Evolutionary conservation across 345 rosid species (phyloP).

Genomic region (Cochlearia excelsa): DNA sequence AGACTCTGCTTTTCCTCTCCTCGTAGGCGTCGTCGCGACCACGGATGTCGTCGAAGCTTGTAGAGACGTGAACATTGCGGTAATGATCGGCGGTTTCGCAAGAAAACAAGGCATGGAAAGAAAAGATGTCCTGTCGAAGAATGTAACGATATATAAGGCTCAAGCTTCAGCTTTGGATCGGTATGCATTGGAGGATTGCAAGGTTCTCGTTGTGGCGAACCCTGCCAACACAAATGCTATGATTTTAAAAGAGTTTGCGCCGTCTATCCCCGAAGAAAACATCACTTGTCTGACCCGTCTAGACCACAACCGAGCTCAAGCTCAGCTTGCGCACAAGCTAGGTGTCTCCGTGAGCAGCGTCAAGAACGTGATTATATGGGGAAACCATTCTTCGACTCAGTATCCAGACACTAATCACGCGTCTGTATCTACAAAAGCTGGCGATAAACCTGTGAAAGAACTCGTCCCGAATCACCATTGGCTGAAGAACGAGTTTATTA

Average conservation of each 20-base stretch:
- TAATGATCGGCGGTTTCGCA: conserved; percentile 69
- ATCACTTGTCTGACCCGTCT: conserved; percentile 79
- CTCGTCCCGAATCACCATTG: conserved; percentile 54
- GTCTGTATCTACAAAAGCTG: conserved; percentile 37
- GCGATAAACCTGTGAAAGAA: conserved; percentile 49
- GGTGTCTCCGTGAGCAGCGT: conserved; percentile 52
- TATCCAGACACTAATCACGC: conserved; percentile 85
- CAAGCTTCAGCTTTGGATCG: conserved; percentile 78
- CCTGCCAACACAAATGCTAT: conserved; percentile 92
- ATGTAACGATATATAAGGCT: conserved; percentile 67
- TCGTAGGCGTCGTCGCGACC: conserved; percentile 68
- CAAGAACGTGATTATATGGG: conserved; percentile 77
- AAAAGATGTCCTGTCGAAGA: conserved; percentile 69
- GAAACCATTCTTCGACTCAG: conserved; percentile 90
- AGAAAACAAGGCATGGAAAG: conserved; percentile 76
- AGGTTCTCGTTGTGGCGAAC: conserved; percentile 76
- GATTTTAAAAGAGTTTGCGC: conserved; percentile 73
- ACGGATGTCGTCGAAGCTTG: conserved; percentile 68
- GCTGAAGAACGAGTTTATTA: conserved; percentile 63
- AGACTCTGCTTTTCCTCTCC: conserved; percentile 85
- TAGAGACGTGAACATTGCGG: conserved; percentile 59
- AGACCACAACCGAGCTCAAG: conserved; percentile 81
- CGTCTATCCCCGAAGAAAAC: conserved; percentile 74
- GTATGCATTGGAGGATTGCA: conserved; percentile 75
- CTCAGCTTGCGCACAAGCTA: conserved; percentile 63